Evolutionary conservation across 495 filamentous ascomycete genomes (phyloP).

Genomic region (Staphylotrichum longicolle): DNA sequence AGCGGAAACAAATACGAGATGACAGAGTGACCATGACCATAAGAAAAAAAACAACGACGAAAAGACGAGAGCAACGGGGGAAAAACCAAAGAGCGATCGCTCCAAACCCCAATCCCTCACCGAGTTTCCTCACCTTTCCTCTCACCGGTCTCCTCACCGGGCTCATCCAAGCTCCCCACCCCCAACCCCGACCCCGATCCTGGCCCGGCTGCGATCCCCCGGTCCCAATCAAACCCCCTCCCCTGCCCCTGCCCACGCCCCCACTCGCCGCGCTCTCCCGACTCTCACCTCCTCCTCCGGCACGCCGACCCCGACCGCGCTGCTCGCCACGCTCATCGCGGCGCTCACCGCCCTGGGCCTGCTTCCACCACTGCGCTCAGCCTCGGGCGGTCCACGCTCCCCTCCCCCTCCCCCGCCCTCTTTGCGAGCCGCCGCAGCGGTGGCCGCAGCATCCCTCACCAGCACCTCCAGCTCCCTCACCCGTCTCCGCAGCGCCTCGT

Average conservation of each 20-base stretch:
- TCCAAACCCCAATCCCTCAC: no score
- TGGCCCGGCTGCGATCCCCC: no score
- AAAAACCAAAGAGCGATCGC: no score
- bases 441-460: conserved; percentile 35
- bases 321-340: conserved; percentile 31
- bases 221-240: not conserved
- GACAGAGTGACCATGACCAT: no score
- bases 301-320: conserved; percentile 42
- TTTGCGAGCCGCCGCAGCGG: conserved; percentile 2
- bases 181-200: no score
- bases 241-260: not conserved
- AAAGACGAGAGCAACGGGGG: no score
- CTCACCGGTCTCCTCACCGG: no score
- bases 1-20: no score
- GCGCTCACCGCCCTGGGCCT: conserved; percentile 36
- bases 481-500: conserved; percentile 69
- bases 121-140: no score
- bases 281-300: conserved; percentile 52
- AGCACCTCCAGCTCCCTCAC: conserved; percentile 69
- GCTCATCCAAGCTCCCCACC: no score
- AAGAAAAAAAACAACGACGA: no score
- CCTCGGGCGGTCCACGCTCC: conserved; percentile 37
- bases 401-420: conserved; percentile 18
- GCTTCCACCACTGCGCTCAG: conserved; percentile 38
- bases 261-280: conserved; percentile 52